Conservation (phyloP, 2,329 filamentous ascomycete genomes). For the Penicillium polonicum region DNA sequence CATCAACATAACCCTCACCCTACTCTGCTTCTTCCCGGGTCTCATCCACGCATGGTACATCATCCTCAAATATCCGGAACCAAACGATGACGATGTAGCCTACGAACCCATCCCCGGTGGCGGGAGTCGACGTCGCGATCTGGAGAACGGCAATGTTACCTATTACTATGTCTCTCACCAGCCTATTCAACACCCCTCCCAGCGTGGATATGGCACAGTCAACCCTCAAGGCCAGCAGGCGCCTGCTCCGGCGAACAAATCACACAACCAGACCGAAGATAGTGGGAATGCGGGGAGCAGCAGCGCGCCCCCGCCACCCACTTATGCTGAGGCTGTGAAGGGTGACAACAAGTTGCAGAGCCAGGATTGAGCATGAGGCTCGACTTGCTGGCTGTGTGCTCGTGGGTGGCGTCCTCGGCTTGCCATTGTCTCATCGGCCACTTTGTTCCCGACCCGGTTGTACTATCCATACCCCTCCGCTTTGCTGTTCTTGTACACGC, state of each 20-base stretch:
- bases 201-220: conserved; percentile 43
- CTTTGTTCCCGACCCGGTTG: background rate
- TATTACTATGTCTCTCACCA: conserved; percentile 72
- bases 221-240: conserved; percentile 28
- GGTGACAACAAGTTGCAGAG: conserved; percentile 89
- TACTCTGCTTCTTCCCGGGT: conserved; percentile 76
- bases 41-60: conserved; percentile 98
- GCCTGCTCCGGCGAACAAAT: conserved; percentile 19
- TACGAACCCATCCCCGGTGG: conserved; percentile 65
- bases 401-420: background rate
- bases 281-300: conserved; percentile 27
- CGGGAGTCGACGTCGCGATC: conserved; percentile 43
- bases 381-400: background rate
- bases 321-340: conserved; percentile 84
- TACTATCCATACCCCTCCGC: conserved; percentile 1
- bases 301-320: conserved; percentile 61
- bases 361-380: conserved; percentile 48
- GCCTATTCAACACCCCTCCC: conserved; percentile 32
- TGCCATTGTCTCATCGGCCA: background rate
- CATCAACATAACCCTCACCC: conserved; percentile 90
- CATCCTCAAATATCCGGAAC: conserved; percentile 83
- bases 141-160: conserved; percentile 56
- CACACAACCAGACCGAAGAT: conserved; percentile 24
- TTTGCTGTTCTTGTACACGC: background rate
- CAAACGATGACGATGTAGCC: conserved; percentile 56